Conservation (phyloP, 176 grass and related monocot species). For the Themeda triandra region DNA sequence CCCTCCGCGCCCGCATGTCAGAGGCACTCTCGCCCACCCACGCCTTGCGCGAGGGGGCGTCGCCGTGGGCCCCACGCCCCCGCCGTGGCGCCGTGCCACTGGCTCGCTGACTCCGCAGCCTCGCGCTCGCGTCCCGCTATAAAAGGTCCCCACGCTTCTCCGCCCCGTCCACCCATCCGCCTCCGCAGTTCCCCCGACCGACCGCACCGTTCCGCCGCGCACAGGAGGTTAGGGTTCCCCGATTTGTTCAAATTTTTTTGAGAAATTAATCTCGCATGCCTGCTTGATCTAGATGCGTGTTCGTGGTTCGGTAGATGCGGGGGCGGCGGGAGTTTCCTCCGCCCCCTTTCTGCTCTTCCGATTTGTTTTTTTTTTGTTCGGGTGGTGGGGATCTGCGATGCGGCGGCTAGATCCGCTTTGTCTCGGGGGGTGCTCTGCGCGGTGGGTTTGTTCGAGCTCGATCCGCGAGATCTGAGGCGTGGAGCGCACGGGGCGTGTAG, state of each 20-base stretch:
- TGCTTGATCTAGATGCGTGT: no score
- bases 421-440: neutral
- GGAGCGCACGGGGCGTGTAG: neutral
- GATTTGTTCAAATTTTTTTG: no score
- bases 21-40: rapidly evolving
- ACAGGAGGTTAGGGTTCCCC: slow-evolving; percentile 10
- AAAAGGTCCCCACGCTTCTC: neutral
- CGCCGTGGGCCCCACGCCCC: neutral
- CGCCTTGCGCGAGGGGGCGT: neutral
- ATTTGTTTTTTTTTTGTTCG: neutral
- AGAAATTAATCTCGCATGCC: neutral
- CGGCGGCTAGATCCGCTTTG: slow-evolving; percentile 13
- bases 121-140: neutral
- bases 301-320: neutral
- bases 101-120: neutral
- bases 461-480: slow-evolving; percentile 10
- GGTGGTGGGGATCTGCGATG: neutral
- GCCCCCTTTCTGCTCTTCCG: neutral
- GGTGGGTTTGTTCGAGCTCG: neutral
- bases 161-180: no score
- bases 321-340: neutral
- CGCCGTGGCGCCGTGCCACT: neutral
- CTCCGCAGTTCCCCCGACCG: neutral
- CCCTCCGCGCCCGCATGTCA: neutral
- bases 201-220: neutral